Percentiles rank a stretch among this genome's conserved stretches.
phyloP scores from a whole-genome alignment of 2,329 filamentous ascomycete species.

The Alternaria tenuissima region DNA sequence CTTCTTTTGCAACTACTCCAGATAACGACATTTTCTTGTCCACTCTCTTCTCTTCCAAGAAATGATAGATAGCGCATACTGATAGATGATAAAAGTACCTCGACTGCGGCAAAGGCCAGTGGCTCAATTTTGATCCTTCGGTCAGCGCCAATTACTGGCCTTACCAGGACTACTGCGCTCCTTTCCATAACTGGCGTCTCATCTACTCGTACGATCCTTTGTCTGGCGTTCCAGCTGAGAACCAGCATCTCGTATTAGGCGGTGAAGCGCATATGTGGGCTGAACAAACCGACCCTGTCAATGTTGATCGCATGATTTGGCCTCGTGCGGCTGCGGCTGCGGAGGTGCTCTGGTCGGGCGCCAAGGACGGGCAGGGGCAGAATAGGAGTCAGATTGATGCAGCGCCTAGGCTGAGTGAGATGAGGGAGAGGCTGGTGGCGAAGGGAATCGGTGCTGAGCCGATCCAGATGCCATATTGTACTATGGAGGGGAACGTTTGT shows the following conservation, averaged over 20 bases:
- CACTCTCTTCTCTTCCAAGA: not conserved
- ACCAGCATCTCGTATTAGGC: slow-evolving; percentile 75
- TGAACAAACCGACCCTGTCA: slow-evolving; percentile 78
- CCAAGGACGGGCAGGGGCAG: slow-evolving; percentile 68
- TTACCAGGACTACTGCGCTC: slow-evolving; percentile 82
- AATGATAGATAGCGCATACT: not conserved
- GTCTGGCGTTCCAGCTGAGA: slow-evolving; percentile 67
- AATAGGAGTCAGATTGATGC: slow-evolving; percentile 77
- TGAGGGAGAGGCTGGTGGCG: slow-evolving; percentile 77
- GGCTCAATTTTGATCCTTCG: slow-evolving; percentile 72
- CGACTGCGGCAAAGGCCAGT: slow-evolving; percentile 82
- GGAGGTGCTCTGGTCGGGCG: slow-evolving; percentile 83
- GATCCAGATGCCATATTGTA: slow-evolving; percentile 77
- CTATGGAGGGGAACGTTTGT: slow-evolving; percentile 62
- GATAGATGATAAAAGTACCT: slow-evolving; percentile 66
- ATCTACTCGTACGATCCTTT: slow-evolving; percentile 83
- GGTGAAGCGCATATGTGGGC: slow-evolving; percentile 83
- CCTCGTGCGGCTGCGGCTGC: slow-evolving; percentile 76
- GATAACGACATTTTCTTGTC: not conserved
- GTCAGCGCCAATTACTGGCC: slow-evolving; percentile 67
- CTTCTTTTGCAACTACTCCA: not conserved
- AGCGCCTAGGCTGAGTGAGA: slow-evolving; percentile 73
- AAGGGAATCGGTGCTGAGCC: slow-evolving; percentile 71
- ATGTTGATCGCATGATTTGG: slow-evolving; percentile 80
- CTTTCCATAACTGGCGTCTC: slow-evolving; percentile 81